Base-by-base conservation (phyloP, 1,139 yeast species). In the Suhomyces maxii region DNA sequence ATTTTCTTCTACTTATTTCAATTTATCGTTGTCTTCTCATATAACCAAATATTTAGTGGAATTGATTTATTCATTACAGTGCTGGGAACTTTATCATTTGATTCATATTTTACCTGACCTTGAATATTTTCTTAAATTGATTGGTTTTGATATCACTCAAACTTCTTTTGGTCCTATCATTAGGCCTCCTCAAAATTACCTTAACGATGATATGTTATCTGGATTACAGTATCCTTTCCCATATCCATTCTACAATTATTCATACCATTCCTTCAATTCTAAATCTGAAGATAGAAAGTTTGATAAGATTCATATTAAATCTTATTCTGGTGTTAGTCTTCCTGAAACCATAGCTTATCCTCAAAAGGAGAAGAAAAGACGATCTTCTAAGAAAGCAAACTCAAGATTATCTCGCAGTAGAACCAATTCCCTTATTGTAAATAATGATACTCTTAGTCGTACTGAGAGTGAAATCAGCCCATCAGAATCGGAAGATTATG, bases 181-280 rank as follows among this genome's bases (percentile, higher is more conserved):
- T 11, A 60, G 62, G 42, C 80, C 79, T 1, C 80, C 79, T 0
- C 61, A 59, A 37, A 73, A 73, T 48, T 72, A 63, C 49, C 52
- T 73, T 51, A 64, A 62, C 36, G 65, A 65, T 39, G 60, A 66
- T 25, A 65, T 75, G 71, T 61, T 69, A 33, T 69, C 68, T 48
- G 80, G 79, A 1, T 67, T 73, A 36, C 75, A 71, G 49, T 75
- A 71, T 48, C 78, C 79, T 11, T 74, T 69, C 49, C 79, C 79
- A 5, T 75, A 70, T 47, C 79, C 80, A 34, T 75, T 74, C 49
- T 75, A 75, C 55, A 74, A 74, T 46, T 75, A 65, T 52, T 72
- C 78, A 3, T 74, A 70, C 54, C 80, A 75, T 53, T 62, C 73
- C 8, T 63, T 70, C 40, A 65, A 69, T 40, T 63, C 68, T 5